These are phyloP conservation scores for Carpinus viminea DNA, from an alignment of 306 rosid genomes.

Conservation along the genomic window DNA sequence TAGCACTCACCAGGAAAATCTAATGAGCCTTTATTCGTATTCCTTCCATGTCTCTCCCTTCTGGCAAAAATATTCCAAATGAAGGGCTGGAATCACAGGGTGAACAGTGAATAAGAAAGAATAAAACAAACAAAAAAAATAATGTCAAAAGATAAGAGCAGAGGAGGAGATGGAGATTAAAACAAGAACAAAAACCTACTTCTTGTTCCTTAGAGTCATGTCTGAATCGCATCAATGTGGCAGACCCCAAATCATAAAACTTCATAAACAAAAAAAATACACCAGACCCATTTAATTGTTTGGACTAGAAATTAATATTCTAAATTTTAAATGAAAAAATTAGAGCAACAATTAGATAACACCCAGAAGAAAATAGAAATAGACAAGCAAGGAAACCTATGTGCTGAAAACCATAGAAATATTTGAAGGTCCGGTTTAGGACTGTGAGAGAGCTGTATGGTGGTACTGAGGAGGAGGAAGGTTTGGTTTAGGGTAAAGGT, in stretches of 20 bases:
- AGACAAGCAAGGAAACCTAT: neutral
- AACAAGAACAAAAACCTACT: constrained; percentile 37
- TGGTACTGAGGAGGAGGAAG: too few relatives aligned
- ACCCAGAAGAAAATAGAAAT: neutral
- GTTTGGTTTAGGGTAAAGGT: too few relatives aligned
- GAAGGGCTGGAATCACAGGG: constrained; percentile 66
- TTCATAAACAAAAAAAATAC: constrained; percentile 17
- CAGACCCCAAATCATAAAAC: constrained; percentile 34
- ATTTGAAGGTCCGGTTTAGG: too few relatives aligned
- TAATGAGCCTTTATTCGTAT: constrained; percentile 33
- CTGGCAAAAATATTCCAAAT: constrained; percentile 60
- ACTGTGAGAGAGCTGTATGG: too few relatives aligned
- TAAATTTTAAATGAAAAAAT: neutral
- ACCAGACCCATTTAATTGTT: neutral
- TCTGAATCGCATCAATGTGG: constrained; percentile 28
- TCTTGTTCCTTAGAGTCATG: constrained; percentile 42
- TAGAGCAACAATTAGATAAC: neutral
- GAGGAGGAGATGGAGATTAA: neutral
- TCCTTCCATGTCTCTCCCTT: constrained; percentile 58
- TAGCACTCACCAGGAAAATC: constrained; percentile 70
- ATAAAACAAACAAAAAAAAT: neutral
- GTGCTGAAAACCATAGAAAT: neutral
- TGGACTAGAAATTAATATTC: neutral
- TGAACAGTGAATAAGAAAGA: neutral
- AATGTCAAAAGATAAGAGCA: neutral